These are phyloP conservation scores for Phytopythium chamaehyphon DNA, from an alignment of 352 stramenopile species.

Conservation along the genomic window DNA sequence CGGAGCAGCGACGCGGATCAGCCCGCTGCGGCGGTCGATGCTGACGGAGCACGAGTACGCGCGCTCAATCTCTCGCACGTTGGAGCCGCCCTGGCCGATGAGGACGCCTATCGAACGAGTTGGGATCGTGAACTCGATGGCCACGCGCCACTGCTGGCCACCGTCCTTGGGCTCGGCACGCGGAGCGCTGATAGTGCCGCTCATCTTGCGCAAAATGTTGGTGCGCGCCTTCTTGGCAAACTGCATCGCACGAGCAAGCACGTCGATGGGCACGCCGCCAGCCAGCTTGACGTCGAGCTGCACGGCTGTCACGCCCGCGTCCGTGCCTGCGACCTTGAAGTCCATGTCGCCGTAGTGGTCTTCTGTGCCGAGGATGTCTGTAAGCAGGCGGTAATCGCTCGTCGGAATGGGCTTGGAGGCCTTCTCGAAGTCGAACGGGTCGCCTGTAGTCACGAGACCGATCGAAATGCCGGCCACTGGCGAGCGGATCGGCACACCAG, in stretches of 20 bases:
- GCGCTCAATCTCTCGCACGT: constrained; percentile 72
- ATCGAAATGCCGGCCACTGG: constrained; percentile 96
- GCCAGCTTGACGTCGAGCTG: constrained; percentile 96
- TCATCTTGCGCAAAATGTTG: constrained; percentile 87
- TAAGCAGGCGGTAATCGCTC: constrained; percentile 89
- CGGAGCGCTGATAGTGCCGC: constrained; percentile 52
- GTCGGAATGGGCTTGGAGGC: constrained; percentile 54
- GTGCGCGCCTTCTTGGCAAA: constrained; percentile 76
- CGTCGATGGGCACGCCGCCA: constrained; percentile 77
- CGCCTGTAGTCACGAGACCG: constrained; percentile 75
- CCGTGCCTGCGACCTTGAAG: constrained; percentile 95
- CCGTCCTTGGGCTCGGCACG: constrained; percentile 48
- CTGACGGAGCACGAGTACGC: constrained; percentile 51
- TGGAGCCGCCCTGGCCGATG: constrained; percentile 72
- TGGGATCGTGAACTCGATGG: constrained; percentile 60
- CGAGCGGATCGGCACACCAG: constrained; percentile 92
- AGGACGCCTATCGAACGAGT: constrained; percentile 50
- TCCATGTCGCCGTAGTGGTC: constrained; percentile 99
- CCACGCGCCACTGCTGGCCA: constrained; percentile 35
- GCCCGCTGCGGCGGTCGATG: constrained; percentile 83
- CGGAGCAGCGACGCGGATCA: constrained; percentile 87
- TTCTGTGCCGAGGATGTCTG: constrained; percentile 96
- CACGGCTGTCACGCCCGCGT: constrained; percentile 91
- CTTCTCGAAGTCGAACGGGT: constrained; percentile 42
- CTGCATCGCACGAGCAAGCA: constrained; percentile 85